phyloP scores from a whole-genome alignment of 1,284 basidiomycete genomes.

The Blastosporella zonata region DNA sequence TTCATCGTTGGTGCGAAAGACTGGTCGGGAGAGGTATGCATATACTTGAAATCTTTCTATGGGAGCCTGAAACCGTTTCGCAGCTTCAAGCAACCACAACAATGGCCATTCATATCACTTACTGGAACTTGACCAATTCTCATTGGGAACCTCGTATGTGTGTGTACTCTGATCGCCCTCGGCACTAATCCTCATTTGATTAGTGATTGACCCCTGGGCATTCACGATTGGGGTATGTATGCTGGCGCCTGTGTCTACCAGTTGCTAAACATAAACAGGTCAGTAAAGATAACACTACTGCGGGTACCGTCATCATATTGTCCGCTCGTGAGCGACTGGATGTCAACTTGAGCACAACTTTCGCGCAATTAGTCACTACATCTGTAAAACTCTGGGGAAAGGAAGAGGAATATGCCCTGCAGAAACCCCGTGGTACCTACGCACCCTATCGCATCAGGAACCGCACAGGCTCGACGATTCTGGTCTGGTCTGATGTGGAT shows the following conservation, averaged over 20 bases:
- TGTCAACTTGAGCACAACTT: conserved; percentile 89
- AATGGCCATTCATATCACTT: conserved; percentile 82
- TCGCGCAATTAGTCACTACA: conserved; percentile 84
- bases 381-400: conserved; percentile 71
- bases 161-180: background rate
- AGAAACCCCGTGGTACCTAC: conserved; percentile 79
- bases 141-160: conserved; percentile 94
- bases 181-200: conserved; percentile 6
- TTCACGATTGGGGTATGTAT: conserved; percentile 69
- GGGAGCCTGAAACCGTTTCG: conserved; percentile 10
- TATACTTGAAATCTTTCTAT: background rate
- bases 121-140: conserved; percentile 97
- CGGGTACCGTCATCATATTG: conserved; percentile 62
- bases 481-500: conserved; percentile 79
- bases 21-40: conserved; percentile 86
- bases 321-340: conserved; percentile 86
- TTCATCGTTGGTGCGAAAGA: conserved; percentile 86
- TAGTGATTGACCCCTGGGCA: conserved; percentile 96
- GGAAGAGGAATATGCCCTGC: conserved; percentile 70
- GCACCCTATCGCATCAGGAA: conserved; percentile 95
- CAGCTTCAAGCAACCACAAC: conserved; percentile 83
- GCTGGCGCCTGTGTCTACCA: background rate
- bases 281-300: conserved; percentile 47
- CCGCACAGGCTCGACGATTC: conserved; percentile 81
- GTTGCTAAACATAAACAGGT: conserved; percentile 36